phyloP scores from a whole-genome alignment of 2,329 filamentous ascomycete species.

The Fusarium chlamydosporum region DNA sequence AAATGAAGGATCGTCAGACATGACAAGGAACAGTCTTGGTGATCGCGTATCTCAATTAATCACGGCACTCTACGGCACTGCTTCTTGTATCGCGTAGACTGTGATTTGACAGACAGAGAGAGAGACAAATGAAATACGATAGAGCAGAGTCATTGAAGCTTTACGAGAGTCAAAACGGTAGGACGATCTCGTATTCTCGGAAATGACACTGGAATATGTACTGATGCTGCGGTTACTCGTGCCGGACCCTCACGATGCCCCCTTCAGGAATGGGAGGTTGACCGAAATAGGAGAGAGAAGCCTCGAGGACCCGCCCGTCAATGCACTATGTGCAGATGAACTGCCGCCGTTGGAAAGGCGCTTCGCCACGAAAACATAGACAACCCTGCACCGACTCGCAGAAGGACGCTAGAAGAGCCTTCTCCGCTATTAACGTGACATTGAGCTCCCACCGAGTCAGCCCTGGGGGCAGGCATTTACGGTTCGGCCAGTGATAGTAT shows the following conservation, averaged over 20 bases:
- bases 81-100: conserved; percentile 1
- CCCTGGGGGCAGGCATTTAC: conserved; percentile 26
- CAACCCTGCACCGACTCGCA: neutral
- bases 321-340: conserved; percentile 32
- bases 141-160: neutral
- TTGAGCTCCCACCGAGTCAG: conserved; percentile 13
- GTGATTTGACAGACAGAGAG: neutral
- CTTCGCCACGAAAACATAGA: neutral
- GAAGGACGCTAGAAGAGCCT: conserved; percentile 31
- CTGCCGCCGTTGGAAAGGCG: conserved; percentile 39
- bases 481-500: conserved; percentile 21
- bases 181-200: conserved; percentile 25
- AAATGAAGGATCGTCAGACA: conserved; percentile 23
- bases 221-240: conserved; percentile 7
- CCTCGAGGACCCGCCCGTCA: conserved; percentile 20
- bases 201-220: conserved; percentile 22
- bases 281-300: conserved; percentile 18
- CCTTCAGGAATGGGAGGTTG: conserved; percentile 5
- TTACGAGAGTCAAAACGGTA: conserved; percentile 13
- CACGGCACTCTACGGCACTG: neutral
- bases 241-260: conserved; percentile 10
- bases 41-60: conserved; percentile 25
- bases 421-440: conserved; percentile 16
- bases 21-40: conserved; percentile 18
- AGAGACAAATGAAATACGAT: neutral